phyloP scores from a whole-genome alignment of 441 rosid species.

The Arabidopsis lyrata region DNA sequence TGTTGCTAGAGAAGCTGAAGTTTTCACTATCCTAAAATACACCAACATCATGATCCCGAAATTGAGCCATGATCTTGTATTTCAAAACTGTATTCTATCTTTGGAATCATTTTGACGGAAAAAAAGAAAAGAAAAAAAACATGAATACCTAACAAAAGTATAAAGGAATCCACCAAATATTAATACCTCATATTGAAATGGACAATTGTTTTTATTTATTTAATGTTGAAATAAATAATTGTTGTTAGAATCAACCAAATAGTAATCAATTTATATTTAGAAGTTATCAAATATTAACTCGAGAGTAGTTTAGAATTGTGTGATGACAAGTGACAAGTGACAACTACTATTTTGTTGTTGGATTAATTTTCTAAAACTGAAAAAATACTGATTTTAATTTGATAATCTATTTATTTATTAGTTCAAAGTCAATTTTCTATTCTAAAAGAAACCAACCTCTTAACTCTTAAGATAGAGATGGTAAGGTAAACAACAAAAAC shows the following conservation, averaged over 20 bases:
- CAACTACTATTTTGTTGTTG: slow-evolving; percentile 30
- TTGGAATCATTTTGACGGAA: no score
- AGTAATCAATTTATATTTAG: slow-evolving; percentile 1
- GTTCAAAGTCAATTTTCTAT: not conserved
- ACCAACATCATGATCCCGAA: no score
- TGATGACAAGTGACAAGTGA: not conserved
- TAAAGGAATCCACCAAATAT: no score
- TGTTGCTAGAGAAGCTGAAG: no score
- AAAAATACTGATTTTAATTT: not conserved
- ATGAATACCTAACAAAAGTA: no score
- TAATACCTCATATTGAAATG: no score
- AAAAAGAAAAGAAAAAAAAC: no score
- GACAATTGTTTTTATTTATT: no score
- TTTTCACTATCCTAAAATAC: no score
- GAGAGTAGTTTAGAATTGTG: not conserved
- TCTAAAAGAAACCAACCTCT: slow-evolving; percentile 25
- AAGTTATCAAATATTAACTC: not conserved
- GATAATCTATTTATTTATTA: not conserved
- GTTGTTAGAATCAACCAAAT: slow-evolving; percentile 1
- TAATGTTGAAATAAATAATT: no score
- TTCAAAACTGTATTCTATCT: no score
- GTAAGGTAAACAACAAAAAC: slow-evolving; percentile 27
- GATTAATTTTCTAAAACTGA: not conserved
- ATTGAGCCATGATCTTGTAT: no score
- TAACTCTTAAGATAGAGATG: slow-evolving; percentile 19